Base-by-base conservation (phyloP, 345 rosid genomes). In the Xanthoceras sorbifolium region DNA sequence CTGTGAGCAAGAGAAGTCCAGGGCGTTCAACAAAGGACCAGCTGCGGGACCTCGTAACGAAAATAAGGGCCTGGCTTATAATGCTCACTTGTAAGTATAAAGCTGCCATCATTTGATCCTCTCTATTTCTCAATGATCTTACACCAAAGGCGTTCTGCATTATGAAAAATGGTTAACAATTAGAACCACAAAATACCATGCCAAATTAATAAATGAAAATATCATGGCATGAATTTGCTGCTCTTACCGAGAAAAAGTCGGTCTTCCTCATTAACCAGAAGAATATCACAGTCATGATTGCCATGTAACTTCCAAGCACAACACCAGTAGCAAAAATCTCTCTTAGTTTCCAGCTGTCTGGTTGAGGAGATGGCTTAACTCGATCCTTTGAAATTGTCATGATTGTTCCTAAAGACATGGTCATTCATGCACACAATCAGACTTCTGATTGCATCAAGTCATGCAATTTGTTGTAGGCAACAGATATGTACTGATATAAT, bases 331-430 rank as follows among this genome's bases (percentile, higher is more conserved):
- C 78, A 70, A 94, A 94, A 31, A 94, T 94, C 80, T 94, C 97
- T 57, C 79, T 87, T 11, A 94, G 90, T 74, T 94, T 94, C 98
- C 98, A 94, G 84, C 94, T 90, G 76, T 92, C 98, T 38, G 98
- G 98, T 76, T 18, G 86, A 42, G 97, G 97, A 80, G 94, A 92
- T 61, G 98, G 97, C 85, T 94, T 91, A 79, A 92, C 93, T 23
- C 90, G 78, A 79, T 93, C 97, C 82, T 90, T 93, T 29, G 97
- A 92, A 77, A 93, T 93, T 2, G 97, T 93, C 98, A 93, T 90
- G 78, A 93, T 93, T 71, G 98, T 92, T 40, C 98, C 98, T 93
- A 50, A 28, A 75, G 14, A 22, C 6, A 34, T 62, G 40, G 28
- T 55, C 28, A 31, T n/a, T 17, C 4, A 52, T 38, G 20, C 44